These are phyloP conservation scores for Lasiodiplodia sp. DNA, from an alignment of 2,329 filamentous ascomycete genomes.

Conservation along the genomic window DNA sequence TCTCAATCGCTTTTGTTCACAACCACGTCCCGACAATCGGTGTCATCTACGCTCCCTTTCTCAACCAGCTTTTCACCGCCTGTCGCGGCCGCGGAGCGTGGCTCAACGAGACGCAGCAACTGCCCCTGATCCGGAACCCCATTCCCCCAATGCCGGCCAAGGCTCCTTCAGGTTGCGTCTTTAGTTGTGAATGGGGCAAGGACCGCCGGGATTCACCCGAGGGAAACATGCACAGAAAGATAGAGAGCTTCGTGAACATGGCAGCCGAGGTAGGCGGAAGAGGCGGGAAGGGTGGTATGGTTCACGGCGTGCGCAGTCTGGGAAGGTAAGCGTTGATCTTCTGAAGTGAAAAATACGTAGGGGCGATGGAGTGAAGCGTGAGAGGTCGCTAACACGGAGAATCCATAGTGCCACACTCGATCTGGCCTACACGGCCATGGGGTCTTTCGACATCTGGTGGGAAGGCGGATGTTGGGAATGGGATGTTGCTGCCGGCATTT, in stretches of 20 bases:
- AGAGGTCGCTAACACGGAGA: background rate
- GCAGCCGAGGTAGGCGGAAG: conserved; percentile 70
- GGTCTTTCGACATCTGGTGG: conserved; percentile 82
- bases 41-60: conserved; percentile 75
- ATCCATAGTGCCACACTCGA: conserved; percentile 71
- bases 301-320: conserved; percentile 76
- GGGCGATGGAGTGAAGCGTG: background rate
- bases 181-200: conserved; percentile 82
- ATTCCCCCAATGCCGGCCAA: conserved; percentile 67
- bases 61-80: conserved; percentile 73
- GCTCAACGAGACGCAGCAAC: conserved; percentile 68
- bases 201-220: conserved; percentile 71
- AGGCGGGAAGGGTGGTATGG: conserved; percentile 76
- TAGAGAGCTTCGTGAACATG: conserved; percentile 79
- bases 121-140: conserved; percentile 70
- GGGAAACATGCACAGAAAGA: conserved; percentile 74
- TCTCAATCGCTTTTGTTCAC: conserved; percentile 75
- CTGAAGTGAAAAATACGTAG: no score
- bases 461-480: conserved; percentile 84
- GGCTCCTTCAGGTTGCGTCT: conserved; percentile 73
- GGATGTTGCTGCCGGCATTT: conserved; percentile 80
- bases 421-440: conserved; percentile 77
- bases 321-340: conserved; percentile 55
- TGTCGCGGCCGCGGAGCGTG: conserved; percentile 72
- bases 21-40: conserved; percentile 69